Conservation (phyloP, 108 stramenopile genomes). For the Nitzschia sp. region DNA sequence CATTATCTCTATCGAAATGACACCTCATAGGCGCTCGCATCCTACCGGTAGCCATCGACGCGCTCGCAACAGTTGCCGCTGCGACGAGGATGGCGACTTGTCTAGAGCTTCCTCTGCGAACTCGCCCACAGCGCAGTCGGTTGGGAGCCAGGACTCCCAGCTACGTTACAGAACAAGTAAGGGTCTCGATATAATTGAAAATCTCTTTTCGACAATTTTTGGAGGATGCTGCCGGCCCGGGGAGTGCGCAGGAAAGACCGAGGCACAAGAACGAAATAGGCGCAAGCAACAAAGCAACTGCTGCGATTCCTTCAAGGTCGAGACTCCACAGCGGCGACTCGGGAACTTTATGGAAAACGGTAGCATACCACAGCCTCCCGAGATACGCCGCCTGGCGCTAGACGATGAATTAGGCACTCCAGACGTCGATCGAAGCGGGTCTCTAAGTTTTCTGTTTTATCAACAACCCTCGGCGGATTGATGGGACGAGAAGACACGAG, state of each 20-base stretch:
- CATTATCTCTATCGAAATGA: neutral
- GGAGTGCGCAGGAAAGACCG: neutral
- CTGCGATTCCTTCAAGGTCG: neutral
- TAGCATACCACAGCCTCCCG: slow-evolving; percentile 6
- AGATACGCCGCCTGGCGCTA: slow-evolving; percentile 8
- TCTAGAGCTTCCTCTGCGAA: neutral
- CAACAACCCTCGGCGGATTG: too few species aligned
- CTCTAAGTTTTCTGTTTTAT: slow-evolving; percentile 10
- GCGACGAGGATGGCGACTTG: neutral
- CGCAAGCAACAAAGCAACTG: neutral
- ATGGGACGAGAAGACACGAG: too few species aligned
- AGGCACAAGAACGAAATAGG: neutral
- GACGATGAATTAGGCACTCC: neutral
- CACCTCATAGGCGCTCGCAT: neutral
- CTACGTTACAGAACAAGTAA: neutral
- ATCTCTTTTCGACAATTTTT: slow-evolving; percentile 5
- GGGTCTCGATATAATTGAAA: slow-evolving; percentile 14
- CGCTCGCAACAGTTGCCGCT: neutral
- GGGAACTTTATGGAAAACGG: neutral
- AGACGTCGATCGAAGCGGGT: neutral
- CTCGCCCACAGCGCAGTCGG: neutral
- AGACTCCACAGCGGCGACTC: neutral
- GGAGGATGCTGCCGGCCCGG: slow-evolving; percentile 14
- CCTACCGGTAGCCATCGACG: neutral
- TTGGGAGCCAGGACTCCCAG: neutral